Base-by-base conservation (phyloP, 2,329 filamentous ascomycete species). In the Epicoccum nigrum region DNA sequence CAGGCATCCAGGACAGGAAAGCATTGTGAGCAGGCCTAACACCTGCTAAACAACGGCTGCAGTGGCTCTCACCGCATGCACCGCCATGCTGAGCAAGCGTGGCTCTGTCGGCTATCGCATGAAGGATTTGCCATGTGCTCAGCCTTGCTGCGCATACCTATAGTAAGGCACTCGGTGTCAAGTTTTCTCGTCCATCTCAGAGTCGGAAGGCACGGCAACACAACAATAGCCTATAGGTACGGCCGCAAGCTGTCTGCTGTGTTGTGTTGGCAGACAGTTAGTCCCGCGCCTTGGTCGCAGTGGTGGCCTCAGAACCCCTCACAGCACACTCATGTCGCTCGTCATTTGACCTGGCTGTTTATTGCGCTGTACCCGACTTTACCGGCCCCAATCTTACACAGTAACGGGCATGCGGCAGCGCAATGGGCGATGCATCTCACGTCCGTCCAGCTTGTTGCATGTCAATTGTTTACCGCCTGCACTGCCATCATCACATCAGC, bases 331-430 rank as follows among this genome's bases (percentile, higher is more conserved):
- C 43, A 43, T 44, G 48, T 43, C 48, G 43, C 53, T 52, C 47
- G 49, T 60, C 58, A 56, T 54, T 58, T 50, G 48, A 47, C 46
- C 42, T 45, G 43, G 11, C 32, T 46, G 44, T 45, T 31, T 33
- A 50, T 47, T 54, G 56, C 27, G 32, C 48, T 50, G 45, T 47
- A 45, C 42, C 52, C 55, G 55, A 51, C 51, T 33, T 56, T 56
- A 21, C 58, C 58, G 55, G 38, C 43, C 38, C 51, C 49, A 50
- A 54, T 54, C 33, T 56, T 39, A 45, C 49, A 40, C 55, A 50
- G 44, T 37, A 47, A 45, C 17, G 37, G 43, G 27, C 44, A 40
- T 46, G 45, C 44, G 25, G 46, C 54, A 40, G 27, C 45, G 37
- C 34, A 32, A 12, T 41, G 28, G 37, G 37, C 42, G 16, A 44